phyloP scores from a whole-genome alignment of 179 eudicot species.

The Dionaea muscipula region DNA sequence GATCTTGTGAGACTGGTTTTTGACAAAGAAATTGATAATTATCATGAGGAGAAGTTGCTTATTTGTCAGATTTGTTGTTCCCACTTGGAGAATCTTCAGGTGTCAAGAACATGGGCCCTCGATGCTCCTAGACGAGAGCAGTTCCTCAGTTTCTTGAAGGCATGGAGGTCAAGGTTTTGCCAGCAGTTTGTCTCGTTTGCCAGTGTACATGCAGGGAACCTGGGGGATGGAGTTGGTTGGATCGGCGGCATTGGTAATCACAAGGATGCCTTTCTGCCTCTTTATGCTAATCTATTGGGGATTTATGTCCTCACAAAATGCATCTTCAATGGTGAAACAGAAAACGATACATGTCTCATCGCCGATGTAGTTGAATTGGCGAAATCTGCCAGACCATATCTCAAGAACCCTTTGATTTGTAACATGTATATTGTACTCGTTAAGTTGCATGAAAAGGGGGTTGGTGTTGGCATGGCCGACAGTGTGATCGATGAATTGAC shows the following conservation, averaged over 20 bases:
- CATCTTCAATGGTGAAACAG: constrained; percentile 24
- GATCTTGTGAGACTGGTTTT: constrained; percentile 81
- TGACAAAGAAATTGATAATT: constrained; percentile 91
- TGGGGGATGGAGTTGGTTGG: constrained; percentile 50
- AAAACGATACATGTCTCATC: constrained; percentile 21
- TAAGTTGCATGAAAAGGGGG: constrained; percentile 38
- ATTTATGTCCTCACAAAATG: constrained; percentile 51
- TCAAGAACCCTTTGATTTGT: constrained; percentile 54
- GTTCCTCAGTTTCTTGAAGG: constrained; percentile 19
- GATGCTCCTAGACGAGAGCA: constrained; percentile 13
- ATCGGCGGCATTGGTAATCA: constrained; percentile 87
- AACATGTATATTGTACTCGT: constrained; percentile 42
- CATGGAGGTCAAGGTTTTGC: constrained; percentile 55
- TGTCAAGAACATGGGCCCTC: constrained; percentile 19
- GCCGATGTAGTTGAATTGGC: constrained; percentile 43
- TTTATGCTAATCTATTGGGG: constrained; percentile 75
- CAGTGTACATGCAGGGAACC: constrained; percentile 23
- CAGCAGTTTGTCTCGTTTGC: constrained; percentile 41
- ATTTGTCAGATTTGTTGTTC: constrained; percentile 76
- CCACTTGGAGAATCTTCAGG: constrained; percentile 48
- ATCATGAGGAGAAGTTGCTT: constrained; percentile 84
- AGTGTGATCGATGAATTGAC: constrained; percentile 14
- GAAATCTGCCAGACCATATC: constrained; percentile 47
- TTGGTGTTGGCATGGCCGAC: constrained; percentile 14
- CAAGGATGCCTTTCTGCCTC: constrained; percentile 79